Evolutionary conservation across 176 grass and related monocot species (phyloP).

Genomic region (Oryza australiensis): DNA sequence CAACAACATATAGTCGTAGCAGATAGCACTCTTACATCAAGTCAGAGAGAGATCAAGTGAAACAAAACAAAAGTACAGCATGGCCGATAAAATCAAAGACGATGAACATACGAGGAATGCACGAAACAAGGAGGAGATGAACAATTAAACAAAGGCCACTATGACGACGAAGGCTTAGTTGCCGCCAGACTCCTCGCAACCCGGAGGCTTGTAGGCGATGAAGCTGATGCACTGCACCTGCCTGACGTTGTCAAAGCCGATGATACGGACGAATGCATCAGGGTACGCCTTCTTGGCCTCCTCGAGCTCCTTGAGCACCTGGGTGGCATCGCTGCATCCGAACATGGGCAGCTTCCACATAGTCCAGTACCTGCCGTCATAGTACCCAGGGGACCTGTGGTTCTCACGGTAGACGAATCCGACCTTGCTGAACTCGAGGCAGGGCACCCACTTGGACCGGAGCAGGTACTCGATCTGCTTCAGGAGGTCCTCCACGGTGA

Average conservation of each 20-base stretch:
- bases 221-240: background rate
- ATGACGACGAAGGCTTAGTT: background rate
- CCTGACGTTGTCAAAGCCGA: background rate
- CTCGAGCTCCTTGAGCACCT: background rate
- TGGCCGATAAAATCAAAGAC: background rate
- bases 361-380: background rate
- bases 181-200: background rate
- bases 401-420: background rate
- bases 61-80: background rate
- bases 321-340: background rate
- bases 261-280: background rate
- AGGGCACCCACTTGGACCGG: background rate
- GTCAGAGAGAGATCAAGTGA: background rate
- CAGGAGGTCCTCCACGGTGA: background rate
- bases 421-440: background rate
- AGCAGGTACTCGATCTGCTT: background rate
- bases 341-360: background rate
- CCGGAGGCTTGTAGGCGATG: background rate
- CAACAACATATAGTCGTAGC: background rate
- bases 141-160: background rate
- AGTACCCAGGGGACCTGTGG: background rate
- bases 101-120: background rate
- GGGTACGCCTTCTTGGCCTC: background rate
- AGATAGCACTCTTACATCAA: background rate
- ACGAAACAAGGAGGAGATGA: background rate